Conservation (phyloP, 2,329 filamentous ascomycete species). For the Fusarium anguioides region DNA sequence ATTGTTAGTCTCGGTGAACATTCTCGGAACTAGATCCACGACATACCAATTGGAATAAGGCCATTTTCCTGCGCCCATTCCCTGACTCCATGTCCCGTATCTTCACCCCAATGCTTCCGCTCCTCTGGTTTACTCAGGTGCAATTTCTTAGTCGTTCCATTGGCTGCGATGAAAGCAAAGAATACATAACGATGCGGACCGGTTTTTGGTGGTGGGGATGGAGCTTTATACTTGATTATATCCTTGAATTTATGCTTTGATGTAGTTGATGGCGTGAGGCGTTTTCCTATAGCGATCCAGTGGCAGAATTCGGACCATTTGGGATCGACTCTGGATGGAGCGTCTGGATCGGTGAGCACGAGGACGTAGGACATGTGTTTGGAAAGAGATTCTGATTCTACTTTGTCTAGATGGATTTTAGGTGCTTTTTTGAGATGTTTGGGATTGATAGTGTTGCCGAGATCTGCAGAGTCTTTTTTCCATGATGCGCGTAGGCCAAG, state of each 20-base stretch:
- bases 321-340: conserved; percentile 34
- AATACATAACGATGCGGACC: conserved; percentile 42
- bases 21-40: not conserved
- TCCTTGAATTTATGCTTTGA: conserved; percentile 6
- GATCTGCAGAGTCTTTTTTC: conserved; percentile 21
- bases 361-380: conserved; percentile 15
- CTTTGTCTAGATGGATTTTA: not conserved
- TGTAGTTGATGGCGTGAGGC: not conserved
- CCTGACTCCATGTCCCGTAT: conserved; percentile 29
- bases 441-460: conserved; percentile 33
- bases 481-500: conserved; percentile 24
- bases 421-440: conserved; percentile 5
- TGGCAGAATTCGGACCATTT: conserved; percentile 43
- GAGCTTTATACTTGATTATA: conserved; percentile 34
- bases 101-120: conserved; percentile 35
- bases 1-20: not conserved
- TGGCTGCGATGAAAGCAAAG: conserved; percentile 30
- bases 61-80: conserved; percentile 37
- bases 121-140: conserved; percentile 27
- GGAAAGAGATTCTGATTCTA: not conserved
- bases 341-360: conserved; percentile 38
- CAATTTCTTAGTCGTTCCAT: conserved; percentile 30
- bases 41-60: conserved; percentile 38
- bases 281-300: conserved; percentile 27
- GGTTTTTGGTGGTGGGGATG: conserved; percentile 32